phyloP scores from a whole-genome alignment of 2,329 filamentous ascomycete genomes.

The Teratosphaeria pseudoeucalypti region DNA sequence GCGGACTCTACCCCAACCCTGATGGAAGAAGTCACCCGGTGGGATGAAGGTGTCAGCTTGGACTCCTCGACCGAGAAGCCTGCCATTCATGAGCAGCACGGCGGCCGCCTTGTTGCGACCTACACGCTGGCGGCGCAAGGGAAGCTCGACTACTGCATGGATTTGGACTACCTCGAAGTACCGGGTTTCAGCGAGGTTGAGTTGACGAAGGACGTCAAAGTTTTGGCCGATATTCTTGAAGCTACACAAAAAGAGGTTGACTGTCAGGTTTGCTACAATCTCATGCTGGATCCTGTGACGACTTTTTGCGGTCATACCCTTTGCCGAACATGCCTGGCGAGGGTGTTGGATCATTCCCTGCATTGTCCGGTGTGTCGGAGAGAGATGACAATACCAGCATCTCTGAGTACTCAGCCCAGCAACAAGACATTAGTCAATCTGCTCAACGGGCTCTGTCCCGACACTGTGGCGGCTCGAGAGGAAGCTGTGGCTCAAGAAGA shows the following conservation, averaged over 20 bases:
- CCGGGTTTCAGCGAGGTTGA: slow-evolving; percentile 27
- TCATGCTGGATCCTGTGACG: slow-evolving; percentile 73
- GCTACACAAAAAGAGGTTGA: slow-evolving; percentile 61
- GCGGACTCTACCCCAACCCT: slow-evolving; percentile 26
- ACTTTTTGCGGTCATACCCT: slow-evolving; percentile 84
- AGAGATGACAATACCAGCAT: slow-evolving; percentile 44
- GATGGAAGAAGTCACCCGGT: slow-evolving; percentile 31
- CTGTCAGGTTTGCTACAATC: slow-evolving; percentile 76
- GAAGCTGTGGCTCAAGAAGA: slow-evolving; percentile 49
- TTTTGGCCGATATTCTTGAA: slow-evolving; percentile 52
- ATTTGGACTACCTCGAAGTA: slow-evolving; percentile 41
- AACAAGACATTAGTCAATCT: slow-evolving; percentile 57
- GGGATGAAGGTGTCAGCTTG: slow-evolving; percentile 24
- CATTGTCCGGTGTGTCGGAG: slow-evolving; percentile 75
- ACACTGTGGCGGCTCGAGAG: slow-evolving; percentile 50
- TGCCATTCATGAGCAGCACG: slow-evolving; percentile 36
- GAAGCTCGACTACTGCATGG: slow-evolving; percentile 44
- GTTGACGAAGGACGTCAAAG: slow-evolving; percentile 33
- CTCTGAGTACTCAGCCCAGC: slow-evolving; percentile 38
- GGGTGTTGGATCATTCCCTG: slow-evolving; percentile 65
- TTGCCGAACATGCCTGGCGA: slow-evolving; percentile 67
- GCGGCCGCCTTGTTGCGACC: slow-evolving; percentile 54
- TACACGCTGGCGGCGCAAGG: slow-evolving; percentile 57
- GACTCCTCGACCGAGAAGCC: slow-evolving; percentile 26
- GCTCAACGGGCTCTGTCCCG: slow-evolving; percentile 58